Conservation (phyloP, 2,329 filamentous ascomycete species). For the Cadophora luteo-olivacea region DNA sequence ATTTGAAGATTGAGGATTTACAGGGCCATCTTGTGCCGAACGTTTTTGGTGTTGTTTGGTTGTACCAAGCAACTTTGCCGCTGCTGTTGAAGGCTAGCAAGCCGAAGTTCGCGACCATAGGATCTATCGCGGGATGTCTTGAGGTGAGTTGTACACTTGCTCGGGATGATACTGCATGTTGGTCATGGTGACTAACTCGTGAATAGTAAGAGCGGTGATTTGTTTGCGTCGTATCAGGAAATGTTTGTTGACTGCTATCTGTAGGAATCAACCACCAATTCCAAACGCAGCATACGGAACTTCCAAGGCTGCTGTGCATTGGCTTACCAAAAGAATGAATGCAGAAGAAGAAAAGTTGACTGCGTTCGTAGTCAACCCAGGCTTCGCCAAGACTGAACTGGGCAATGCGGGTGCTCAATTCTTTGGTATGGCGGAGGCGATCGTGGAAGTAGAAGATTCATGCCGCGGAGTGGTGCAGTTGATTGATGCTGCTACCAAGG, state of each 20-base stretch:
- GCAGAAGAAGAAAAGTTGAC: constrained; percentile 46
- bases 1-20: constrained; percentile 45
- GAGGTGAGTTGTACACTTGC: neutral
- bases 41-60: constrained; percentile 48
- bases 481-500: constrained; percentile 3
- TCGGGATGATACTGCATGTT: neutral
- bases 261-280: neutral
- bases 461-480: constrained; percentile 21
- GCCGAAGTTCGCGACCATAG: constrained; percentile 48
- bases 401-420: constrained; percentile 36
- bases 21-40: constrained; percentile 50
- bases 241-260: neutral
- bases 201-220: neutral
- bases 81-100: constrained; percentile 46
- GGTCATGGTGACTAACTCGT: neutral
- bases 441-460: constrained; percentile 17
- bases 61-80: constrained; percentile 52
- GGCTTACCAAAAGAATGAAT: constrained; percentile 45
- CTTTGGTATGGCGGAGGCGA: constrained; percentile 33
- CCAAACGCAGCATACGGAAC: constrained; percentile 47
- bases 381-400: constrained; percentile 42
- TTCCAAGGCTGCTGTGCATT: constrained; percentile 49
- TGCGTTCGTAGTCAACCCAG: constrained; percentile 38
- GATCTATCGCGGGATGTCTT: constrained; percentile 34
- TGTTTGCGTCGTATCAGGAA: neutral